A percentile compares a stretch with the other conserved stretches of the same genome.
These are phyloP conservation scores for Cenchrus fungigraminus DNA, from an alignment of 176 grass and related monocot species.

Conservation along the genomic window DNA sequence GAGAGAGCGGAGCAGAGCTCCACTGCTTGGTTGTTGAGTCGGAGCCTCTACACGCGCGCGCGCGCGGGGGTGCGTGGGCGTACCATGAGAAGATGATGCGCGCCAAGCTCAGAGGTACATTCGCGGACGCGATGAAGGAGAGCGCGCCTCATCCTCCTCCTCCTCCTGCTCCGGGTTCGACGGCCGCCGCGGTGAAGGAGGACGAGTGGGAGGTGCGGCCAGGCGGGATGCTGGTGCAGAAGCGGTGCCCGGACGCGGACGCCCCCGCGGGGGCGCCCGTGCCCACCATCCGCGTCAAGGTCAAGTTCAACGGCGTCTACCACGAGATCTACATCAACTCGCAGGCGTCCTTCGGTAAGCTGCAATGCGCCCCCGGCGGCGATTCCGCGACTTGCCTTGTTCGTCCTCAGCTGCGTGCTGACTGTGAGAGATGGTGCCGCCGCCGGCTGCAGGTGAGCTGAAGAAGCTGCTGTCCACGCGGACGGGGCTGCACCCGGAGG, in stretches of 20 bases:
- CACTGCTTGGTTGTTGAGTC: neutral
- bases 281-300: conserved; percentile 84
- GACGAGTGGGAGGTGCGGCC: conserved; percentile 89
- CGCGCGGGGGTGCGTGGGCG: neutral
- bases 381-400: neutral
- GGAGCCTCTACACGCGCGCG: neutral
- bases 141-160: neutral
- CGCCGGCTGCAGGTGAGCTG: conserved; percentile 65
- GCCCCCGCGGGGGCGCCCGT: conserved; percentile 53
- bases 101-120: conserved; percentile 53
- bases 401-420: neutral
- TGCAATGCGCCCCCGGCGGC: neutral
- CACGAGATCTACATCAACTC: conserved; percentile 98
- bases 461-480: conserved; percentile 76
- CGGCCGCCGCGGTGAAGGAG: conserved; percentile 30
- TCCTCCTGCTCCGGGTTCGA: neutral
- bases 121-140: conserved; percentile 63
- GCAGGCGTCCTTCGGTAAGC: conserved; percentile 85
- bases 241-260: conserved; percentile 60
- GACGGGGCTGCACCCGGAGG: conserved; percentile 84
- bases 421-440: neutral
- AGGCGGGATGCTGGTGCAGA: conserved; percentile 95
- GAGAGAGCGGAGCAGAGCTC: neutral
- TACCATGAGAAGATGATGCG: conserved; percentile 84
- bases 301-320: conserved; percentile 74